Conservation (phyloP, 495 filamentous ascomycete species). For the Penicillium tannophilum region DNA sequence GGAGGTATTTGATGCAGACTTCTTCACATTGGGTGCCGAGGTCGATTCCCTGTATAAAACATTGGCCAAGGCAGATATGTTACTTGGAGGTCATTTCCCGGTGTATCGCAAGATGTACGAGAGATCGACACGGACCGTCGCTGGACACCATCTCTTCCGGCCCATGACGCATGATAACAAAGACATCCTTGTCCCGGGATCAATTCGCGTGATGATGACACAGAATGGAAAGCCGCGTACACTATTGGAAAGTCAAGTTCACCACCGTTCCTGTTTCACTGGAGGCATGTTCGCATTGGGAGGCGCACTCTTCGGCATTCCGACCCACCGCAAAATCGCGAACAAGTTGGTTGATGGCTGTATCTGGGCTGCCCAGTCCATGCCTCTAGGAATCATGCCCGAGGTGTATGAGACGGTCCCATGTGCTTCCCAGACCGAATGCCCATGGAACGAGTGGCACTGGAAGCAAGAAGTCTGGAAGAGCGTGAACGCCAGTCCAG, state of each 20-base stretch:
- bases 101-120: constrained; percentile 50
- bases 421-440: constrained; percentile 35
- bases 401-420: constrained; percentile 40
- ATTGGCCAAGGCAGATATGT: constrained; percentile 36
- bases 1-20: constrained; percentile 17
- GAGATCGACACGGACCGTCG: constrained; percentile 32
- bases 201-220: constrained; percentile 20
- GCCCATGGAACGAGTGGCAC: constrained; percentile 40
- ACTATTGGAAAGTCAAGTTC: constrained; percentile 36
- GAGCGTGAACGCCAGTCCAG: constrained; percentile 12
- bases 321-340: constrained; percentile 69
- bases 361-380: constrained; percentile 68
- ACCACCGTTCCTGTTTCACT: constrained; percentile 78
- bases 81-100: constrained; percentile 31
- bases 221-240: constrained; percentile 20
- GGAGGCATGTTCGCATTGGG: constrained; percentile 85
- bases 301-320: constrained; percentile 66
- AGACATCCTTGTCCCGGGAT: constrained; percentile 45
- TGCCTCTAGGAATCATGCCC: constrained; percentile 48
- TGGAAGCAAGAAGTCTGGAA: constrained; percentile 38
- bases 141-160: constrained; percentile 45
- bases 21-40: constrained; percentile 33
- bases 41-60: constrained; percentile 39
- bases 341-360: constrained; percentile 79
- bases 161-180: constrained; percentile 41